Evolutionary conservation across 148 eudicot genomes (phyloP).

Genomic region (Simmondsia chinensis): DNA sequence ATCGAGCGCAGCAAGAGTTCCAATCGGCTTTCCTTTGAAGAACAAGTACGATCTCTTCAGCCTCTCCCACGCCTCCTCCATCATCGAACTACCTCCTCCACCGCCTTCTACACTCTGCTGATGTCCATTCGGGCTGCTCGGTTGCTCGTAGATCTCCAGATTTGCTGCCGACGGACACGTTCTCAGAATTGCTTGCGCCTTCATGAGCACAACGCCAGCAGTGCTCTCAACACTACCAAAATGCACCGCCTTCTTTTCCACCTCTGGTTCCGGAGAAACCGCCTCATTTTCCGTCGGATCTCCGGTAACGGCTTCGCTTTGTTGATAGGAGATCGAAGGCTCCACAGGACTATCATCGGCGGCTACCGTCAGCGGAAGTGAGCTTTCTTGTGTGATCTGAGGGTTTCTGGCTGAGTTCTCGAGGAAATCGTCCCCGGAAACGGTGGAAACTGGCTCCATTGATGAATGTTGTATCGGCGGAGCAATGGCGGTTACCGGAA

Average conservation of each 20-base stretch:
- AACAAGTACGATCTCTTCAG: slow-evolving; percentile 24
- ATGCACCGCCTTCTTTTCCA: background rate
- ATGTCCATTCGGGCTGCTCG: background rate
- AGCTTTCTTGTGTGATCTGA: too few relatives aligned
- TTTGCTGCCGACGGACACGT: background rate
- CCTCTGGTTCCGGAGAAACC: too few relatives aligned
- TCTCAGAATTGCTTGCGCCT: background rate
- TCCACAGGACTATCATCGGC: too few relatives aligned
- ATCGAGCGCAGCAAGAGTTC: slow-evolving; percentile 46
- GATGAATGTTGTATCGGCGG: too few relatives aligned
- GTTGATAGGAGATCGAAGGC: too few relatives aligned
- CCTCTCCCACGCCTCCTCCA: slow-evolving; percentile 49
- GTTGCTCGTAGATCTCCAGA: background rate
- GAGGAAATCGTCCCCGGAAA: too few relatives aligned
- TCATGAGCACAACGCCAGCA: background rate
- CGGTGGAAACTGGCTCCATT: too few relatives aligned
- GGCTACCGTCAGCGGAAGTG: too few relatives aligned
- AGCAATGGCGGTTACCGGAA: too few relatives aligned
- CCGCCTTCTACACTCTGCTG: slow-evolving; percentile 9
- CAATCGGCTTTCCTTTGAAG: slow-evolving; percentile 29
- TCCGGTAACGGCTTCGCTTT: too few relatives aligned
- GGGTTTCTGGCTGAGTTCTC: too few relatives aligned
- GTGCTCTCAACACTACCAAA: background rate
- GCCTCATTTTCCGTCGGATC: too few relatives aligned
- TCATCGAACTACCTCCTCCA: slow-evolving; percentile 13